Conservation (phyloP, 805 yeast genomes). For the Hanseniaspora occidentalis region DNA sequence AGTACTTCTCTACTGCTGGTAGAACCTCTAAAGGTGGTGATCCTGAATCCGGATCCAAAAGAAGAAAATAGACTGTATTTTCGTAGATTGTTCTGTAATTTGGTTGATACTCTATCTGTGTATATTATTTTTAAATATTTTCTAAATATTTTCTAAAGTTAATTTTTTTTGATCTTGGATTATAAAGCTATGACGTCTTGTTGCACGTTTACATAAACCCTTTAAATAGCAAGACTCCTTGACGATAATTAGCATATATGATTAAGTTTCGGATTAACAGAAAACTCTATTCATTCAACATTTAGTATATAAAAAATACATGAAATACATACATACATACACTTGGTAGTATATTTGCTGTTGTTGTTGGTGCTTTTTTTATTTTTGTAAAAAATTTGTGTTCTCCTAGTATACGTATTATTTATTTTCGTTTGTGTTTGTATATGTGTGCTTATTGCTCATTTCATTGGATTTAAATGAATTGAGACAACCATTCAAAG, state of each 20-base stretch:
- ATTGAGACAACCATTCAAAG: slow-evolving; percentile 95
- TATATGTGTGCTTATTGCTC: neutral
- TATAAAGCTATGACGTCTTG: too few relatives aligned
- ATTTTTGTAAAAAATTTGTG: neutral
- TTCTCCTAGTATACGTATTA: neutral
- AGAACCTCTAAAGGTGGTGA: slow-evolving; percentile 34
- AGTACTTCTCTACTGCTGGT: slow-evolving; percentile 63
- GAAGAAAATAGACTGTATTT: slow-evolving; percentile 11
- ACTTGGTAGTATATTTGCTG: too few relatives aligned
- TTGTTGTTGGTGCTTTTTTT: too few relatives aligned
- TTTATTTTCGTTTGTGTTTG: neutral
- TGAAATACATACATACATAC: neutral
- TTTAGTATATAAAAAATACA: neutral
- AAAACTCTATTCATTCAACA: too few relatives aligned
- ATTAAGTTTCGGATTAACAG: too few relatives aligned
- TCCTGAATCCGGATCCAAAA: slow-evolving; percentile 16
- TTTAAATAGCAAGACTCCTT: too few relatives aligned
- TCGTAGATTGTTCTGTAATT: slow-evolving; percentile 3
- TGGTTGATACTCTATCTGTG: too few relatives aligned
- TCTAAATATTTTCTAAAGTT: neutral
- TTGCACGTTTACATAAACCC: too few relatives aligned
- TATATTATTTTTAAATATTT: too few relatives aligned
- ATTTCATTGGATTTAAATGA: slow-evolving; percentile 64
- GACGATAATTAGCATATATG: too few relatives aligned
- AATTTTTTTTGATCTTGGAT: neutral